Evolutionary conservation across 345 rosid genomes (phyloP), one percentile per base, ranked within the genome.

Genomic region (Linum trigynum): DNA sequence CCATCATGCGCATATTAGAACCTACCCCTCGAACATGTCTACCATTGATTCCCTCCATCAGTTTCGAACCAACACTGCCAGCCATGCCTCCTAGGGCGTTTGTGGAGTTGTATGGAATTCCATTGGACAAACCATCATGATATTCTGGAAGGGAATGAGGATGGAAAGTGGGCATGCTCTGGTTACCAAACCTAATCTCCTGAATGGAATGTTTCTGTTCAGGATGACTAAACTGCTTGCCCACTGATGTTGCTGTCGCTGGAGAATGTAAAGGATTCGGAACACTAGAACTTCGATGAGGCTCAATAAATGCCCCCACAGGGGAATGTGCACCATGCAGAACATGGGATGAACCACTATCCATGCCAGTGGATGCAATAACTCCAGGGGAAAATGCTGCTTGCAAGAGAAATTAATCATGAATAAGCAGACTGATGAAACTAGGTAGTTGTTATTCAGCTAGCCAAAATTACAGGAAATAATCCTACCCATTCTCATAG

Each of bases 91-190:
- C 61, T 57, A 57, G 38, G 38, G 79, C 65, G 60, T 74, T 71
- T 39, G 84, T 72, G 62, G 89, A 72, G 66, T 75, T 85, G 71
- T 72, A 78, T 57, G 79, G 77, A 79, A 80, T 72, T 66, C 81
- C 90, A 72, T 71, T 78, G 69, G 77, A 72, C 51, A 86, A 72
- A 78, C 73, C 74, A 73, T 87, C 90, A 53, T 72, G 80, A 73
- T 87, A 84, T 61, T 95, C 95, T 0, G 96, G 87, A 32, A 88
- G 75, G 40, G 97, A 86, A 81, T 76, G 88, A 71, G 88, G 89
- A 81, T 83, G 87, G 68, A 88, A 79, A 76, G 72, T 79, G 41
- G 79, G 82, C 56, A 79, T 15, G 69, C 80, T 73, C 15, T 16
- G 65, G 4, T 41, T 62, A 14, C 50, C 32, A 62, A 62, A 62